Evolutionary conservation across 2,329 filamentous ascomycete species (phyloP).

Genomic region (Xylariomycetidae sp.): DNA sequence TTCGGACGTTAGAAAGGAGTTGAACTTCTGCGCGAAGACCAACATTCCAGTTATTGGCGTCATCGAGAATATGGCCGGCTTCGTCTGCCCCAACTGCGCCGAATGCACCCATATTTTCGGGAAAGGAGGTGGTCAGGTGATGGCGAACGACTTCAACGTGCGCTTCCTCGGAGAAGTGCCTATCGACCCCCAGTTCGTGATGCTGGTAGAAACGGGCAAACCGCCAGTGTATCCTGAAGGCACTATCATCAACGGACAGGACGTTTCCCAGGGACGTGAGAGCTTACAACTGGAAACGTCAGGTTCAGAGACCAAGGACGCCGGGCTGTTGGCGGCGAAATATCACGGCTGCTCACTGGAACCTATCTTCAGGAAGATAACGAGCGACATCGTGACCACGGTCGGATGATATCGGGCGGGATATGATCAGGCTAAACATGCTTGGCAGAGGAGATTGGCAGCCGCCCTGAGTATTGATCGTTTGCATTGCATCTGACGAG

Average conservation of each 20-base stretch:
- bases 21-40: conserved; percentile 89
- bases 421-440: conserved; percentile 26
- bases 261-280: conserved; percentile 37
- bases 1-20: conserved; percentile 87
- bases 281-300: conserved; percentile 4
- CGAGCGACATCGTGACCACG: conserved; percentile 41
- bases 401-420: conserved; percentile 20
- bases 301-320: conserved; percentile 27
- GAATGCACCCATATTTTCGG: conserved; percentile 94
- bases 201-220: conserved; percentile 70
- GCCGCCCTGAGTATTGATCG: no score
- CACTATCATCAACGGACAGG: conserved; percentile 53
- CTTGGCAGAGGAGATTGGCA: no score
- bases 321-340: conserved; percentile 57
- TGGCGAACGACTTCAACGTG: conserved; percentile 82
- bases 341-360: conserved; percentile 66
- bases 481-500: no score
- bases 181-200: conserved; percentile 87
- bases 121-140: conserved; percentile 79
- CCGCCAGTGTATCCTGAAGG: conserved; percentile 64
- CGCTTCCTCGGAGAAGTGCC: conserved; percentile 81
- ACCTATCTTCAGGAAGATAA: conserved; percentile 62
- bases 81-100: conserved; percentile 71
- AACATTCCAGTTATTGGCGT: conserved; percentile 76
- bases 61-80: conserved; percentile 94